Conservation (phyloP, 2,329 filamentous ascomycete genomes). For the Amylocarpus encephaloides region DNA sequence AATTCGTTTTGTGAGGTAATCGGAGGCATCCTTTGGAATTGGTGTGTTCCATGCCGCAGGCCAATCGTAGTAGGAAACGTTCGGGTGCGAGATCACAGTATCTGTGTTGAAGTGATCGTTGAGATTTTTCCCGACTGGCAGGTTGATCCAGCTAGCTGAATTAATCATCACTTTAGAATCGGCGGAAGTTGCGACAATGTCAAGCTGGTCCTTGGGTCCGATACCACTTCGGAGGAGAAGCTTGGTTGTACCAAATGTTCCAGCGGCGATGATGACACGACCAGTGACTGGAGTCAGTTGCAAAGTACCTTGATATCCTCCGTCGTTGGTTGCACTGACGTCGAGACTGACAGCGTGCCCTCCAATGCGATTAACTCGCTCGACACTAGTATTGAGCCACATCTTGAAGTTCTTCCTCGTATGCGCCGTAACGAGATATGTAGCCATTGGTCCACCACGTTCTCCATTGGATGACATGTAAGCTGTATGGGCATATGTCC, state of each 20-base stretch:
- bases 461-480: slow-evolving; percentile 64
- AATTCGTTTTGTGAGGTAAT: slow-evolving; percentile 45
- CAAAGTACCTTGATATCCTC: slow-evolving; percentile 53
- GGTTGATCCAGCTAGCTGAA: slow-evolving; percentile 47
- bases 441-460: slow-evolving; percentile 62
- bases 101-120: slow-evolving; percentile 55
- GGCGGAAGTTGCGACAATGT: slow-evolving; percentile 41
- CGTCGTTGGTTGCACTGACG: slow-evolving; percentile 47
- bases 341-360: slow-evolving; percentile 61
- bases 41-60: slow-evolving; percentile 51
- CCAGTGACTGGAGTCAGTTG: slow-evolving; percentile 53
- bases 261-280: slow-evolving; percentile 61
- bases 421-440: slow-evolving; percentile 60
- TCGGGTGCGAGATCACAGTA: slow-evolving; percentile 44
- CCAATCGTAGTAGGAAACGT: slow-evolving; percentile 57
- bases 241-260: slow-evolving; percentile 55
- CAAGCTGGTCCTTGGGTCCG: slow-evolving; percentile 42
- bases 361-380: slow-evolving; percentile 57
- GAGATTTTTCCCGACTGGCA: slow-evolving; percentile 54
- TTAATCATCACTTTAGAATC: slow-evolving; percentile 48
- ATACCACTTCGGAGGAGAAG: slow-evolving; percentile 62
- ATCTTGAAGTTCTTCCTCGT: slow-evolving; percentile 59
- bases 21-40: slow-evolving; percentile 36
- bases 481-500: slow-evolving; percentile 55
- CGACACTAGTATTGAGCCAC: slow-evolving; percentile 60